These are phyloP conservation scores for Chenopodium quinoa DNA, from an alignment of 148 eudicot species.

Conservation along the genomic window DNA sequence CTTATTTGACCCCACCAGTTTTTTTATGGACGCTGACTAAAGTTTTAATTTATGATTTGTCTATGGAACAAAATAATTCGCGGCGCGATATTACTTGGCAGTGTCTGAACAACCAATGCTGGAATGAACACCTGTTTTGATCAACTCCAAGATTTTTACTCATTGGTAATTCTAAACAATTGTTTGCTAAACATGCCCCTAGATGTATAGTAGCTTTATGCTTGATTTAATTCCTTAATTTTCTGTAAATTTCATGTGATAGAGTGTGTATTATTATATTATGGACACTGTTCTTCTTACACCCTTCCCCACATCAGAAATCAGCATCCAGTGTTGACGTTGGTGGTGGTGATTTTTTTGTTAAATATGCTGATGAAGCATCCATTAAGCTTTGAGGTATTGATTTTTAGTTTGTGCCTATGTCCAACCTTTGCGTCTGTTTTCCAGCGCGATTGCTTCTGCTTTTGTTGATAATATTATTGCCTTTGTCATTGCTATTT, in stretches of 20 bases:
- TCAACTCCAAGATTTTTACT: neutral
- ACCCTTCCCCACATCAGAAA: neutral
- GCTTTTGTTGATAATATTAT: neutral
- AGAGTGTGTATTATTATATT: too few species aligned
- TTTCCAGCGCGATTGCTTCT: neutral
- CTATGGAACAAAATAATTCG: constrained; percentile 10
- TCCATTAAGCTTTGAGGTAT: too few species aligned
- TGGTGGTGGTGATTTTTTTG: neutral
- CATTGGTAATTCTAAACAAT: constrained; percentile 4
- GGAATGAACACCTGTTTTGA: neutral
- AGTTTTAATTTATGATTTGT: constrained; percentile 4
- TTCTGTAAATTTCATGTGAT: constrained; percentile 7
- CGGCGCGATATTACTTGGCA: constrained; percentile 14
- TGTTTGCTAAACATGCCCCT: constrained; percentile 1
- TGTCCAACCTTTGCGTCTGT: too few species aligned
- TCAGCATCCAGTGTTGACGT: neutral
- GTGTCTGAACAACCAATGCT: neutral
- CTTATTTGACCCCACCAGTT: constrained; percentile 9
- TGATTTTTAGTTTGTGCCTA: too few species aligned
- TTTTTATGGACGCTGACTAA: constrained; percentile 7
- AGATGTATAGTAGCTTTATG: constrained; percentile 4
- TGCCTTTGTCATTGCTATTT: neutral
- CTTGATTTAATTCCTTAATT: constrained; percentile 2
- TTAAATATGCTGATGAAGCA: too few species aligned
- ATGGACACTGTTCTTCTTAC: too few species aligned